These are phyloP conservation scores for Betula pendula DNA, from an alignment of 306 rosid species.

Conservation along the genomic window DNA sequence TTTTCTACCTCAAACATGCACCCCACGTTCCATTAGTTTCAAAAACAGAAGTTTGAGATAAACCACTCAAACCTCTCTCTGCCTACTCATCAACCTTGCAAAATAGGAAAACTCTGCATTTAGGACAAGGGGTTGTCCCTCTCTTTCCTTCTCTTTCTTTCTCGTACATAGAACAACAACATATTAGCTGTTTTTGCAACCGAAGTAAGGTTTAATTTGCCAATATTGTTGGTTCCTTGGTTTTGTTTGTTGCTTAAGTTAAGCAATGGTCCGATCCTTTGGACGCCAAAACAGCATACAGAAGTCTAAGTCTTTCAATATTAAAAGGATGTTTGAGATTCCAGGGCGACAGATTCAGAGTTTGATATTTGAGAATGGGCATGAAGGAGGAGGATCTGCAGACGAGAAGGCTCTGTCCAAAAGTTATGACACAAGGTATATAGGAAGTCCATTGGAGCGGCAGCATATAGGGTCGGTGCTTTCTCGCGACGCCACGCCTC, in stretches of 20 bases:
- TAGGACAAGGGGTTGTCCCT: conserved; percentile 25
- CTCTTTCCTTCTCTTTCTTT: conserved; percentile 21
- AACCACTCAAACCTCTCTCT: neutral
- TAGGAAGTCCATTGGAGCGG: conserved; percentile 10
- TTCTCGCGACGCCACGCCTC: conserved; percentile 17
- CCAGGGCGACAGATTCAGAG: conserved; percentile 60
- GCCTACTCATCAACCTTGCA: neutral
- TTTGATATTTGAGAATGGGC: conserved; percentile 41
- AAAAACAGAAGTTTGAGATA: neutral
- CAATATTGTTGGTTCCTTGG: conserved; percentile 15
- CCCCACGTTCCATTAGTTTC: conserved; percentile 28
- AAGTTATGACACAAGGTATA: conserved; percentile 28
- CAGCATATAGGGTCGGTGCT: conserved; percentile 26
- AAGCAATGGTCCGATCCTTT: conserved; percentile 70
- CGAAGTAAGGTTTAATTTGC: neutral
- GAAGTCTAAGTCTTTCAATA: conserved; percentile 64
- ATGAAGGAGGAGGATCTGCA: conserved; percentile 29
- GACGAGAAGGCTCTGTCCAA: conserved; percentile 24
- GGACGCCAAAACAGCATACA: conserved; percentile 49
- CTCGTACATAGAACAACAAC: conserved; percentile 24
- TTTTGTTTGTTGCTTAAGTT: conserved; percentile 23
- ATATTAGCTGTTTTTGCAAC: neutral
- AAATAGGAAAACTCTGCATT: conserved; percentile 17
- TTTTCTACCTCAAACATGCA: conserved; percentile 40
- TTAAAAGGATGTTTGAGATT: conserved; percentile 65